phyloP scores from a whole-genome alignment of 305 asterid species.

The Fraxinus sp. region DNA sequence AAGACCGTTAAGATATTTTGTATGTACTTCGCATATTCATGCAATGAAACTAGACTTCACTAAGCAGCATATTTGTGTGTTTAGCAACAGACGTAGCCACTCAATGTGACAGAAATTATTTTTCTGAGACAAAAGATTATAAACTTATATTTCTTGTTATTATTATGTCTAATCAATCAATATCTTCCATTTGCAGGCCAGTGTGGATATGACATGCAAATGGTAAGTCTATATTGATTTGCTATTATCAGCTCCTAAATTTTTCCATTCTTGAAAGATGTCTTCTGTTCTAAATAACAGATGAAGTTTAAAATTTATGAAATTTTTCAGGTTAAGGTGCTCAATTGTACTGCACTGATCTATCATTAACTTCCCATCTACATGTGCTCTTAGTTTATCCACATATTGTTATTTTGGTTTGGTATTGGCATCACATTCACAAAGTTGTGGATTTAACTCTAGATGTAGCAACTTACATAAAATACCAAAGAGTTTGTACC shows the following conservation, averaged over 20 bases:
- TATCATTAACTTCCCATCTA: conserved; percentile 2
- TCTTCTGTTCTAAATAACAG: not conserved
- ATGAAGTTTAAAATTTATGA: conserved; percentile 2
- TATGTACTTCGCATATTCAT: not conserved
- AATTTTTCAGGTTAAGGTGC: conserved; percentile 12
- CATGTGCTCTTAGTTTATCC: not conserved
- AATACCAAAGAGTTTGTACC: not conserved
- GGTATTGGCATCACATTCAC: not conserved
- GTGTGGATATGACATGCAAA: conserved; percentile 67
- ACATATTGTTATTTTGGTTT: conserved; percentile 14
- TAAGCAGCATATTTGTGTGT: not conserved
- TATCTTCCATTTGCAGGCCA: conserved; percentile 61
- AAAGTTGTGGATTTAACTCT: conserved; percentile 6
- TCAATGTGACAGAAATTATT: not conserved
- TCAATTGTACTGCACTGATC: not conserved
- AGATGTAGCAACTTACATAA: not conserved
- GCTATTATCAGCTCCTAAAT: not conserved
- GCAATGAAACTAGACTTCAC: conserved; percentile 1
- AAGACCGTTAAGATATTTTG: not conserved
- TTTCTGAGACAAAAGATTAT: not conserved
- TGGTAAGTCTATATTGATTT: conserved; percentile 41
- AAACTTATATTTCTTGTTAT: conserved; percentile 12
- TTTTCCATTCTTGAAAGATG: not conserved
- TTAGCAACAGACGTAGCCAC: not conserved
- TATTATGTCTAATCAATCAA: conserved; percentile 28